Conservation (phyloP, 306 rosid species). For the Castanea sativa region DNA sequence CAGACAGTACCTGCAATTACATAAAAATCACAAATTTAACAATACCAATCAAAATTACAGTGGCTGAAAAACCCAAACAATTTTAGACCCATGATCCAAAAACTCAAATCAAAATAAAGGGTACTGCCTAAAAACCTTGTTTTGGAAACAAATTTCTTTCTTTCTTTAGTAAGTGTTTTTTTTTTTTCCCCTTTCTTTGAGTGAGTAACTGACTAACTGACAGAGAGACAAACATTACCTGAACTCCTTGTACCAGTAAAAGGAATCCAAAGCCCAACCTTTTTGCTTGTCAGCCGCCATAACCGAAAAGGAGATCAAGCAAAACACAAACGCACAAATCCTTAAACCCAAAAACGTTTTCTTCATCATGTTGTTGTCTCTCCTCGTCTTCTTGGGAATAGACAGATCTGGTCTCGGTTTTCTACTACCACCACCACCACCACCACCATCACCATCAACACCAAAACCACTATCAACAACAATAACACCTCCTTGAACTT, state of each 20-base stretch:
- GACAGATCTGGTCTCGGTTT: slow-evolving; percentile 45
- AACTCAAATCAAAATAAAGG: neutral
- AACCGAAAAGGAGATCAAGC: slow-evolving; percentile 60
- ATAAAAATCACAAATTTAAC: neutral
- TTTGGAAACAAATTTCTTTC: neutral
- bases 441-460: slow-evolving; percentile 10
- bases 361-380: slow-evolving; percentile 38
- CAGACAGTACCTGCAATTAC: slow-evolving; percentile 50
- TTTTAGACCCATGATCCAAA: neutral
- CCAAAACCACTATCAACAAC: neutral
- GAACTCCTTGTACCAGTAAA: slow-evolving; percentile 55
- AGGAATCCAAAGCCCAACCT: slow-evolving; percentile 77
- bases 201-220: neutral
- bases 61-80: neutral
- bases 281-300: slow-evolving; percentile 53
- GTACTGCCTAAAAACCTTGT: neutral
- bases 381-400: slow-evolving; percentile 30
- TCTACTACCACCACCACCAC: slow-evolving; percentile 28
- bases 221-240: slow-evolving; percentile 35
- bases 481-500: slow-evolving; percentile 11
- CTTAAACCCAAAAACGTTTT: slow-evolving; percentile 49
- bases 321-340: slow-evolving; percentile 45
- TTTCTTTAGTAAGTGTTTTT: neutral
- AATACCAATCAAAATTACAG: neutral
- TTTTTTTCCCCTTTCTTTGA: neutral